Base-by-base conservation (phyloP, 2,329 filamentous ascomycete species). In the Zarea fungicola region DNA sequence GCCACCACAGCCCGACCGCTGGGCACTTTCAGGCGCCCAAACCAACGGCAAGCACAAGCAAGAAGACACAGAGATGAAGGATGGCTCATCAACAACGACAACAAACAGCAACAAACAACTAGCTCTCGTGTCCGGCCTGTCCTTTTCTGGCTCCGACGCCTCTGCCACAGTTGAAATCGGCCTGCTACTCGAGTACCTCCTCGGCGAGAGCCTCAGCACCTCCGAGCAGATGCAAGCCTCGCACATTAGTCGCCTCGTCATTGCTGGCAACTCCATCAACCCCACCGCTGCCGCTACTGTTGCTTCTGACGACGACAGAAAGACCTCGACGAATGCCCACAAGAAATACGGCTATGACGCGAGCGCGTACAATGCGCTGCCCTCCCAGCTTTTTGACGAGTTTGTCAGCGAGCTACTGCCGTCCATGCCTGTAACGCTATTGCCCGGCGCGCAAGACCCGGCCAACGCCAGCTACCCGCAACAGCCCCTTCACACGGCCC, bases 261-360 rank as follows among this genome's bases (percentile, higher is more conserved):
- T 99, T 56, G 92, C 91, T 1, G 93, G 93, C 34, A 92, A 97
- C 67, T 95, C 90, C 2, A 82, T 97, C 43, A 92, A 88, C 1
- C 80, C 95, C 18, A 65, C 67, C 34, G 55, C 58, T 3, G 62
- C 70, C 53, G 62, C 75, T 52, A 63, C 75, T 62, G 56, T 60
- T 1, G 55, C 58, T 3, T 21, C 10, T 5, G 44, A 23, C 11
- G 19, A 39, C 39, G 69, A 76, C 58, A 81, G 76, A 62, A 74
- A 70, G 52, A 18, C 10, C 32, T 10, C 34, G 19, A 6, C 43
- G 34, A 14, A 8, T 8, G 58, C 60, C 2, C 52, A 75, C 43
- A 95, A 89, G 65, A 96, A 95, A 64, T 97, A 96, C 68, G 92
- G 93, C 52, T 97, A 97, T 70, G 93, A 99, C 65, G 83, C 88